phyloP scores from a whole-genome alignment of 306 rosid species.

The Lablab purpureus region DNA sequence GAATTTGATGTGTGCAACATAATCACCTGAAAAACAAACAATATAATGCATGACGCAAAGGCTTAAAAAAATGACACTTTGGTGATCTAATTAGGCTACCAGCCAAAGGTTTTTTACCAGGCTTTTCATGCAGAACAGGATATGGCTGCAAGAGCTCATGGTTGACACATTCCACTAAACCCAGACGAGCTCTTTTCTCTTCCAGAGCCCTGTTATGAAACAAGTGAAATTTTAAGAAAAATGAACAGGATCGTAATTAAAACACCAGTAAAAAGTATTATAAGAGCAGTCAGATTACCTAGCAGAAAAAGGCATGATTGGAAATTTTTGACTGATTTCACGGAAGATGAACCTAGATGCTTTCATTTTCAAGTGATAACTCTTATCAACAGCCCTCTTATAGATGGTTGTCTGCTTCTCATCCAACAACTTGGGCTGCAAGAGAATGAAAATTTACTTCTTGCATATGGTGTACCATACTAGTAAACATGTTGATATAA shows the following conservation, averaged over 20 bases:
- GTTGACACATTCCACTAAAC: slow-evolving; percentile 86
- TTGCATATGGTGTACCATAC: not conserved
- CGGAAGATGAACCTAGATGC: slow-evolving; percentile 97
- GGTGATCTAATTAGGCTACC: no score
- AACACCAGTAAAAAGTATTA: no score
- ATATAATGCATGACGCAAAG: not conserved
- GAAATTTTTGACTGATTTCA: slow-evolving; percentile 89
- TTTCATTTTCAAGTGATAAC: slow-evolving; percentile 92
- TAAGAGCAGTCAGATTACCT: no score
- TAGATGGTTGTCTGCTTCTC: slow-evolving; percentile 97
- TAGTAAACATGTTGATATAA: not conserved
- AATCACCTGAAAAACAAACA: slow-evolving; percentile 72
- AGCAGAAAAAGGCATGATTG: slow-evolving; percentile 94
- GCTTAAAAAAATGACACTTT: not conserved
- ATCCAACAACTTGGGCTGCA: slow-evolving; percentile 94
- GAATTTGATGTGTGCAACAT: slow-evolving; percentile 85
- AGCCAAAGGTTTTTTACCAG: slow-evolving; percentile 56
- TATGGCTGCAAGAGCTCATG: slow-evolving; percentile 97
- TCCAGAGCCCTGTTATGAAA: slow-evolving; percentile 78
- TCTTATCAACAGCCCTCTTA: slow-evolving; percentile 96
- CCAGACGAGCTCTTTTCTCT: slow-evolving; percentile 95
- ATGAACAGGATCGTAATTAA: not conserved
- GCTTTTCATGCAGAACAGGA: slow-evolving; percentile 94
- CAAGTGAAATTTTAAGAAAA: not conserved
- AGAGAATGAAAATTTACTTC: slow-evolving; percentile 11